Conservation (phyloP, 2,329 filamentous ascomycete genomes). For the Nemania abortiva region DNA sequence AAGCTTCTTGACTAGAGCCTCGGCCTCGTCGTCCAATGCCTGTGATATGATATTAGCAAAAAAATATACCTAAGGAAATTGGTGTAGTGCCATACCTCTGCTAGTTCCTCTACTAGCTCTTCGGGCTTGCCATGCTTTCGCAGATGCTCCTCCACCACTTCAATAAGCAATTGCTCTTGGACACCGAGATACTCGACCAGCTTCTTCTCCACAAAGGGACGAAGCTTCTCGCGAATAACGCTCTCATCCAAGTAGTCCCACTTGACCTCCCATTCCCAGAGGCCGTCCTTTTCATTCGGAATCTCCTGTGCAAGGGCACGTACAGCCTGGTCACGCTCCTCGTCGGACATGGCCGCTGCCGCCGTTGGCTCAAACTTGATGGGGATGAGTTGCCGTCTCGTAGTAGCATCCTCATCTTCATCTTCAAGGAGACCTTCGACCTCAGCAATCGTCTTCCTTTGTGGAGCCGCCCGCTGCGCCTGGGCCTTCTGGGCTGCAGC, state of each 20-base stretch:
- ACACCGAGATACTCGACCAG: constrained; percentile 96
- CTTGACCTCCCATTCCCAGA: constrained; percentile 93
- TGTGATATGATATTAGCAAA: constrained; percentile 56
- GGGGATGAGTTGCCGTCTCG: constrained; percentile 81
- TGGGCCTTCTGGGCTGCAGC: constrained; percentile 82
- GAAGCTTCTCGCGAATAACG: constrained; percentile 85
- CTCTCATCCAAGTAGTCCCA: constrained; percentile 91
- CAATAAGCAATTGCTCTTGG: constrained; percentile 94
- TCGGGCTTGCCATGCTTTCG: constrained; percentile 79
- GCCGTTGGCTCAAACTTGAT: constrained; percentile 82
- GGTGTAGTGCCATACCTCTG: constrained; percentile 72
- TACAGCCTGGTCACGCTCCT: constrained; percentile 86
- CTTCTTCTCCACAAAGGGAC: constrained; percentile 98
- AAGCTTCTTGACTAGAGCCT: constrained; percentile 93
- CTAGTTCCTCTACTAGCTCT: constrained; percentile 85
- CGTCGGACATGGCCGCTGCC: constrained; percentile 79
- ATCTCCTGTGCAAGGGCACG: constrained; percentile 89
- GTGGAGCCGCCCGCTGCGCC: constrained; percentile 66
- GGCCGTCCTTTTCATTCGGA: constrained; percentile 83
- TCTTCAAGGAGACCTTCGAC: constrained; percentile 95
- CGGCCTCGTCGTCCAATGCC: constrained; percentile 94
- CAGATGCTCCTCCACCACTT: constrained; percentile 90
- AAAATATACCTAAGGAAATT: neutral
- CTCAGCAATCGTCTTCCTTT: constrained; percentile 87
- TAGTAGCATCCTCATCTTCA: constrained; percentile 82